Base-by-base conservation (phyloP, 2,329 filamentous ascomycete species). In the Colletotrichum falcatum region DNA sequence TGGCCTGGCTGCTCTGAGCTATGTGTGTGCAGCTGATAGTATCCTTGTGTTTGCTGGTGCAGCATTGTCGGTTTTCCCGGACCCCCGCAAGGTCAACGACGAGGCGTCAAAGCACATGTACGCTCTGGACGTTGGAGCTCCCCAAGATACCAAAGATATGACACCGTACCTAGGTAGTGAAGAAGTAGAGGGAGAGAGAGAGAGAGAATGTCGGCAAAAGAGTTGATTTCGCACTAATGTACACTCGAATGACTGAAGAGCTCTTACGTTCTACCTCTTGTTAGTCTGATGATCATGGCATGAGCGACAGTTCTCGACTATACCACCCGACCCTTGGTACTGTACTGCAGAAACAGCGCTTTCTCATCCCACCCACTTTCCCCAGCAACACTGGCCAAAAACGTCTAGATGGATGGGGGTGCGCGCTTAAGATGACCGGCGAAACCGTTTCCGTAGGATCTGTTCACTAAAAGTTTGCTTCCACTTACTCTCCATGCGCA, bases 191-290 rank as follows among this genome's bases (percentile, higher is more conserved):
- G n/a, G n/a, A 26, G 46, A 16, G 2, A 16, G 5, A 26, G 46
- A 16, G 11, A 7, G 39, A 8, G 8, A 2, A 16, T 11, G 7
- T 51, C 48, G 12, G 14, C 8, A 51, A 30, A 37, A 14, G 8
- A 35, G 23, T 5, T 35, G 53, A 12, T 20, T n/a, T 56, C 4
- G 20, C 33, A 35, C 49, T 33, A 12, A 14, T 16, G 26, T 39
- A 28, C 62, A 42, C 61, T 54, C 46, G 46, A 37, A 23, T 26
- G 35, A 37, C 33, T 26, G 35, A 33, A 61, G 2, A 14, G 20
- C n/a, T 61, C 35, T 46, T 66, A 56, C 30, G 56, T 60, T 65
- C 30, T n/a, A n/a, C 33, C 12, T 48, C 46, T 14, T 26, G n/a
- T 33, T 30, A 28, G 20, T 44, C 56, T 46, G 37, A 44, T 46